phyloP scores from a whole-genome alignment of 768 basidiomycete species.

The Russula sp. region DNA sequence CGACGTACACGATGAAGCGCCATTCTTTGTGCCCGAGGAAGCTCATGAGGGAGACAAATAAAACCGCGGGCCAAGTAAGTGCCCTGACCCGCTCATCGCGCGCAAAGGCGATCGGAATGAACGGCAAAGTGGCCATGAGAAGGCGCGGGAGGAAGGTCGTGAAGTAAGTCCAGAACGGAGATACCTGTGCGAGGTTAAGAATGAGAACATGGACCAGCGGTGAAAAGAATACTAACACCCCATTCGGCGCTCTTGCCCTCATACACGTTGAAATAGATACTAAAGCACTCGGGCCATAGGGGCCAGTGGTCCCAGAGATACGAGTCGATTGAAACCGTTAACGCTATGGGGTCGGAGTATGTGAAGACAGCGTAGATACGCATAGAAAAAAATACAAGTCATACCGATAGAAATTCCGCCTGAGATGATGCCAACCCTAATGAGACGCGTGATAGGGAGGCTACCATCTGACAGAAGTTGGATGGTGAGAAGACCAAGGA shows the following conservation, averaged over 20 bases:
- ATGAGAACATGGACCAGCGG: background rate
- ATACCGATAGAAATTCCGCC: constrained; percentile 49
- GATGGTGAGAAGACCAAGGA: constrained; percentile 57
- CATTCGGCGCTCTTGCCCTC: constrained; percentile 85
- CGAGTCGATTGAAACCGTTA: constrained; percentile 68
- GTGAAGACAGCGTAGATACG: background rate
- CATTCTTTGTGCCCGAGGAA: constrained; percentile 91
- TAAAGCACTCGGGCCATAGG: constrained; percentile 83
- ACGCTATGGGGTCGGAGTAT: constrained; percentile 33
- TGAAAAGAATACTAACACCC: constrained; percentile 59
- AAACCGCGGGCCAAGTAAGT: constrained; percentile 46
- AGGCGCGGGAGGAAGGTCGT: constrained; percentile 69
- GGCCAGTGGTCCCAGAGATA: constrained; percentile 73
- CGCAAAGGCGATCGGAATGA: constrained; percentile 49
- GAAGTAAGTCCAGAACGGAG: constrained; percentile 65
- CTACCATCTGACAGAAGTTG: constrained; percentile 44
- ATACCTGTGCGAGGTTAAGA: constrained; percentile 42
- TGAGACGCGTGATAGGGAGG: constrained; percentile 38
- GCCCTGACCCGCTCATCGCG: constrained; percentile 45
- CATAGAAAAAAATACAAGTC: constrained; percentile 11
- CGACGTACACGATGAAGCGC: constrained; percentile 88
- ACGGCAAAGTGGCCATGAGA: constrained; percentile 55
- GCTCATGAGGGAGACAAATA: constrained; percentile 62
- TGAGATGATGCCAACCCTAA: constrained; percentile 46
- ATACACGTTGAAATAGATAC: constrained; percentile 79